Percentiles rank a stretch among this genome's conserved stretches.
Conservation (phyloP, 805 yeast genomes). For the Zygoascus biomembranicola region DNA sequence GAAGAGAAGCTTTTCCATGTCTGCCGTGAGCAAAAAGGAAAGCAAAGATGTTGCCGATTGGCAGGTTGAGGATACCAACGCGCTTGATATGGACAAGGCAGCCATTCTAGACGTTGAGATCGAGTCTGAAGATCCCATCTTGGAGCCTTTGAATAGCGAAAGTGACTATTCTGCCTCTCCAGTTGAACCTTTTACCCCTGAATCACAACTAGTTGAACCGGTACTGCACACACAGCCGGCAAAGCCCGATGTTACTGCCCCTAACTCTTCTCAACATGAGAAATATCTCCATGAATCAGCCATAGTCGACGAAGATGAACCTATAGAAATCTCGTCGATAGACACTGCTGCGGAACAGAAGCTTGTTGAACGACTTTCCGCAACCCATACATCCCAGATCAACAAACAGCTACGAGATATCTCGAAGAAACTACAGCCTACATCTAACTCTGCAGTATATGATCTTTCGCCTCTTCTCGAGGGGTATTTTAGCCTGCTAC, state of each 20-base stretch:
- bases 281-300: constrained; percentile 5
- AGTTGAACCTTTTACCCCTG: not conserved
- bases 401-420: not conserved
- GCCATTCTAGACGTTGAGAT: not conserved
- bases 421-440: not conserved
- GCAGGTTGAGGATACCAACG: not conserved
- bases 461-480: constrained; percentile 15
- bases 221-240: not conserved
- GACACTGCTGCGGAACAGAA: constrained; percentile 1
- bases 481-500: constrained; percentile 23
- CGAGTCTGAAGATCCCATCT: not conserved
- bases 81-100: not conserved
- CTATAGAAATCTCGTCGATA: not conserved
- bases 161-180: not conserved
- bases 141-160: not conserved
- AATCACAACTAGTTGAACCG: not conserved
- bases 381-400: not conserved
- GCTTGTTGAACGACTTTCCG: constrained; percentile 1
- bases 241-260: not conserved
- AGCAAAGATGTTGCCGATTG: not conserved
- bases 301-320: constrained; percentile 2
- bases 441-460: not conserved
- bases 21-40: not conserved
- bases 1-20: not conserved
- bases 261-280: not conserved